A percentile compares a stretch with the other conserved stretches of the same genome.
phyloP scores from a whole-genome alignment of 139 green algal species.

The Tetradesmus obliquus region DNA sequence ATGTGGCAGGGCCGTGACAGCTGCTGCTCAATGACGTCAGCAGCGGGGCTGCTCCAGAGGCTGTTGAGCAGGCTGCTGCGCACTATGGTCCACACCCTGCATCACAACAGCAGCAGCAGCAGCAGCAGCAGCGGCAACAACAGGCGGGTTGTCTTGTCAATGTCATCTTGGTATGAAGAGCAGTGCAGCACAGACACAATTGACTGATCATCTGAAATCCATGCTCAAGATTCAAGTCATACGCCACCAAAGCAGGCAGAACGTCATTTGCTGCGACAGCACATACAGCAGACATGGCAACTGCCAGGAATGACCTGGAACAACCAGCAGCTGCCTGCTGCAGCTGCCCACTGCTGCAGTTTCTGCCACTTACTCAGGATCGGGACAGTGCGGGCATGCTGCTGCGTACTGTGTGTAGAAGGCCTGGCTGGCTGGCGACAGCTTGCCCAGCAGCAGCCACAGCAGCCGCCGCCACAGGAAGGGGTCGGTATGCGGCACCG shows the following conservation, averaged over 20 bases:
- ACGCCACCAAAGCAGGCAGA: too few species aligned
- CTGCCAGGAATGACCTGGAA: too few species aligned
- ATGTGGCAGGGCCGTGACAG: not conserved
- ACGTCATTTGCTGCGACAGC: too few species aligned
- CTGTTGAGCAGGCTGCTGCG: not conserved
- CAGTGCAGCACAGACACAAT: too few species aligned
- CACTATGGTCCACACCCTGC: not conserved
- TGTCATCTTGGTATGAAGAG: too few species aligned
- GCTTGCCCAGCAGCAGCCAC: conserved; percentile 38
- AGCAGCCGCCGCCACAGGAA: conserved; percentile 37
- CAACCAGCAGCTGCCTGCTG: too few species aligned
- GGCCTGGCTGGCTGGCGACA: conserved; percentile 7
- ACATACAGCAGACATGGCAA: too few species aligned
- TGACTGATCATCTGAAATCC: too few species aligned
- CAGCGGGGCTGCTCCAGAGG: not conserved
- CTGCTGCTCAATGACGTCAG: not conserved
- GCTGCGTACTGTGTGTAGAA: conserved; percentile 11
- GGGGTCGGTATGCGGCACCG: not conserved
- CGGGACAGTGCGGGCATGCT: not conserved
- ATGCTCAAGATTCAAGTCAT: too few species aligned
- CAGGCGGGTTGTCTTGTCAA: not conserved
- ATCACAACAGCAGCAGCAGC: not conserved
- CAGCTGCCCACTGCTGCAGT: not conserved
- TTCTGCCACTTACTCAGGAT: not conserved
- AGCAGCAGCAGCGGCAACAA: not conserved